phyloP scores from a whole-genome alignment of 345 rosid species.

The Melaleuca alternifolia region DNA sequence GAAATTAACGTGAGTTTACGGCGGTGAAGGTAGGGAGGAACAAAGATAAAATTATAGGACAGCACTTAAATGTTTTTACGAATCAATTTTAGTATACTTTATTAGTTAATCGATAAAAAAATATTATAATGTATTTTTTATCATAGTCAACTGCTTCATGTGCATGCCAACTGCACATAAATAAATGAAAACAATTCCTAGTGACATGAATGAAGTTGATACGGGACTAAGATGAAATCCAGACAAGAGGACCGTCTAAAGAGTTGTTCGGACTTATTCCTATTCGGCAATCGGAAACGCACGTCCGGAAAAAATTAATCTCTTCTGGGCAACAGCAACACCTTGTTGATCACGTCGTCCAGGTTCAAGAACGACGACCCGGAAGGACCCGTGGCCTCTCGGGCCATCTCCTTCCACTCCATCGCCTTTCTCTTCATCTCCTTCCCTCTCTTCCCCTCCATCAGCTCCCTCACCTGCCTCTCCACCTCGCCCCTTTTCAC shows the following conservation, averaged over 20 bases:
- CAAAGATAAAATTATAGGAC: too few species aligned
- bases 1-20: too few species aligned
- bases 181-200: too few species aligned
- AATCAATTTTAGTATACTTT: too few species aligned
- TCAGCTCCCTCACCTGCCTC: conserved; percentile 32
- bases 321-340: conserved; percentile 3
- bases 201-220: neutral
- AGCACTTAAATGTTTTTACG: too few species aligned
- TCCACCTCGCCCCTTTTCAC: conserved; percentile 41
- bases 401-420: conserved; percentile 32
- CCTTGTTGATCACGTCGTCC: conserved; percentile 10
- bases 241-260: neutral
- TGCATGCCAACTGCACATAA: too few species aligned
- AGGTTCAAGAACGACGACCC: conserved; percentile 30
- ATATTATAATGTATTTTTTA: too few species aligned
- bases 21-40: too few species aligned
- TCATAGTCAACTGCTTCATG: too few species aligned
- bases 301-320: neutral
- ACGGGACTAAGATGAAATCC: neutral
- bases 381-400: conserved; percentile 1
- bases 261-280: too few species aligned
- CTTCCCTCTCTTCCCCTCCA: conserved; percentile 38
- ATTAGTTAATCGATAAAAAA: too few species aligned
- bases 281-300: too few species aligned
- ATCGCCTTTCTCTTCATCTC: conserved; percentile 34